Evolutionary conservation across 805 yeast genomes (phyloP), one percentile per base, ranked within the genome.

Genomic region (Candida incommunis): DNA sequence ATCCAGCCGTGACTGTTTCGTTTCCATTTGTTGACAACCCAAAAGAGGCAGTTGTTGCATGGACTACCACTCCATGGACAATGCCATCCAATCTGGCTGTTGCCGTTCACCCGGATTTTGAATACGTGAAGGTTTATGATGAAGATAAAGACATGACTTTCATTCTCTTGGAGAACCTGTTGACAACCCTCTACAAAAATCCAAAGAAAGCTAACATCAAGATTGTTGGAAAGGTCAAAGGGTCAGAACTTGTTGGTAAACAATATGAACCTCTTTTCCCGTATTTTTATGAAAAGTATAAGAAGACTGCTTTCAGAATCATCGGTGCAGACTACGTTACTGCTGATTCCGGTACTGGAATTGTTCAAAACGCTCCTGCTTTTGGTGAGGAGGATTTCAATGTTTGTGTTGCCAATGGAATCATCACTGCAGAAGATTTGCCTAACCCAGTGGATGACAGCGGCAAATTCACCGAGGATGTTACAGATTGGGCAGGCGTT

Each of bases 11-110:
- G 43, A 87, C 96, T 48, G 67, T 92, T 54, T 94, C 86, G 23
- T 94, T 92, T 73, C 83, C 84, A 51, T 69, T 84, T 46, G 68
- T 74, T 25, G 83, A 77, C 50, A 94, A 88, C 58, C 87, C 85
- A 51, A 77, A 82, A 57, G 84, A 95, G 45, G 70, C 75, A 52
- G 70, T 92, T 53, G 88, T 92, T 34, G 97, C 97, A 7, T 92
- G 99, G 99, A 92, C 99, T 41, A 92, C 99, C 49, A 92, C 99
- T 22, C 99, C 99, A 44, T 92, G 99, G 99, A 94, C 99, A 43
- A 72, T 92, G 60, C 98, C 98, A 37, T 83, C 95, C 23, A 90
- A 92, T 64, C 67, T 92, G 62, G 90, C 88, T 13, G 74, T 92
- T 50, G 88, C 95, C 59, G 97, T 92, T 41, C 76, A 92, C 68